A percentile compares a stretch with the other conserved stretches of the same genome.
Conservation (phyloP, 1,284 basidiomycete genomes). For the Microbotryomycetes sp. region DNA sequence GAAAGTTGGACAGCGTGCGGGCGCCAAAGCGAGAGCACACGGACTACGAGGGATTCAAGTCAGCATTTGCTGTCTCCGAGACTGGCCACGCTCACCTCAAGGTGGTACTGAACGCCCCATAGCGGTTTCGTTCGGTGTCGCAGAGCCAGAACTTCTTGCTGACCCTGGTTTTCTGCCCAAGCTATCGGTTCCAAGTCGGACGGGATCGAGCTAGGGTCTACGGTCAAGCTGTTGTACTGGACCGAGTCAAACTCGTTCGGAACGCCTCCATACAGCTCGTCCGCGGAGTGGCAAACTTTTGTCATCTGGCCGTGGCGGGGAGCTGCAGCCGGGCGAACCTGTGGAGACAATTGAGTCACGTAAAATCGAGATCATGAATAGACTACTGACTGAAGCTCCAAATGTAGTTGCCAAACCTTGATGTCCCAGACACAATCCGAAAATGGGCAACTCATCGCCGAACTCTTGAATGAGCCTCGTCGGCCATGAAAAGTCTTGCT, state of each 20-base stretch:
- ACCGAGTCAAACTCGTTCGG: constrained; percentile 57
- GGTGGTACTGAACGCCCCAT: constrained; percentile 95
- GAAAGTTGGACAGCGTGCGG: constrained; percentile 41
- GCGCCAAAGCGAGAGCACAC: constrained; percentile 44
- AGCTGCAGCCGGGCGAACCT: constrained; percentile 42
- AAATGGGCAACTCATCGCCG: constrained; percentile 56
- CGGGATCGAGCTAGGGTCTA: constrained; percentile 44
- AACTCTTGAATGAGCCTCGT: constrained; percentile 58
- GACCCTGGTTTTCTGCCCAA: constrained; percentile 38
- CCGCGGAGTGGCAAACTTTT: constrained; percentile 51
- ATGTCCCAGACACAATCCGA: constrained; percentile 85
- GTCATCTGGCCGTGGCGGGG: constrained; percentile 70
- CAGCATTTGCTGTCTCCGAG: constrained; percentile 48
- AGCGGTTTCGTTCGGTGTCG: constrained; percentile 61
- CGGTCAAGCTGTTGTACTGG: constrained; percentile 60
- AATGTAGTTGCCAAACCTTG: constrained; percentile 78
- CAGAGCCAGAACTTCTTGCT: constrained; percentile 39
- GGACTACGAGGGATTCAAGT: constrained; percentile 36
- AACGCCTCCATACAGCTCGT: constrained; percentile 53
- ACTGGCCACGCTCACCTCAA: constrained; percentile 66
- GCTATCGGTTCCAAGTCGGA: constrained; percentile 46
- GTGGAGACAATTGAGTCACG: neutral
- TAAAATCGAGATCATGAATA: constrained; percentile 42
- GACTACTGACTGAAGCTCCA: constrained; percentile 54
- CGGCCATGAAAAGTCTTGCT: constrained; percentile 58